Evolutionary conservation across 352 stramenopile species (phyloP).

Genomic region (Plasmopara halstedii): DNA sequence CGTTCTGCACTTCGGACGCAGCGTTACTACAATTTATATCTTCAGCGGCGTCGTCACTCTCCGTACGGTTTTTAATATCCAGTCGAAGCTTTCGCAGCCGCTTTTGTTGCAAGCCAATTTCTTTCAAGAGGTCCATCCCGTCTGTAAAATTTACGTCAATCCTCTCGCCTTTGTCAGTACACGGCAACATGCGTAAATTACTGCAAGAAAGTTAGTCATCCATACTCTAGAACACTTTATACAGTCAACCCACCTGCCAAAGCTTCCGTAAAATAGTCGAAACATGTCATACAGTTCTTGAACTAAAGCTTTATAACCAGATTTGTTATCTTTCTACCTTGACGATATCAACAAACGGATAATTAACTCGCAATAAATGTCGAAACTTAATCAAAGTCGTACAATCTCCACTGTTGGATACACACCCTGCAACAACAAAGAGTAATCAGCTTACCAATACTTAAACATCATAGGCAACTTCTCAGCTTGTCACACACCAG

Average conservation of each 20-base stretch:
- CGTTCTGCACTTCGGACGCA: conserved; percentile 3
- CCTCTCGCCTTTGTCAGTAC: neutral
- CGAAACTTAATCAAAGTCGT: neutral
- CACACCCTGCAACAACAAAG: conserved; percentile 17
- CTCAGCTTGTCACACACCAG: conserved; percentile 22
- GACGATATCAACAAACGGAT: conserved; percentile 1
- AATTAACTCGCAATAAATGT: neutral
- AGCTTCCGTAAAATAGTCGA: conserved; percentile 42
- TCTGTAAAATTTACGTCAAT: conserved; percentile 7
- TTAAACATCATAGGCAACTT: neutral
- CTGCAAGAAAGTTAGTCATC: too few relatives aligned
- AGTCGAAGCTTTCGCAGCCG: conserved; percentile 36
- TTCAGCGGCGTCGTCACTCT: conserved; percentile 9
- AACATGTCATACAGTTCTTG: conserved; percentile 45
- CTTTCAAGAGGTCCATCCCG: conserved; percentile 44
- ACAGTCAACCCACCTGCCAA: conserved; percentile 43
- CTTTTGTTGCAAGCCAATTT: conserved; percentile 29
- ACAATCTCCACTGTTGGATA: conserved; percentile 26
- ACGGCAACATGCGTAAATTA: conserved; percentile 21
- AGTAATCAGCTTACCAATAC: neutral
- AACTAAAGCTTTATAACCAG: conserved; percentile 30
- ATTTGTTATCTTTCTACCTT: conserved; percentile 27
- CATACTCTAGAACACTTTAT: too few relatives aligned
- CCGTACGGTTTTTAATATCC: conserved; percentile 15
- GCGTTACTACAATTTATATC: conserved; percentile 1